Percentiles rank a stretch among this genome's conserved stretches.
phyloP scores from a whole-genome alignment of 306 rosid species.

The Corylus heterophylla region DNA sequence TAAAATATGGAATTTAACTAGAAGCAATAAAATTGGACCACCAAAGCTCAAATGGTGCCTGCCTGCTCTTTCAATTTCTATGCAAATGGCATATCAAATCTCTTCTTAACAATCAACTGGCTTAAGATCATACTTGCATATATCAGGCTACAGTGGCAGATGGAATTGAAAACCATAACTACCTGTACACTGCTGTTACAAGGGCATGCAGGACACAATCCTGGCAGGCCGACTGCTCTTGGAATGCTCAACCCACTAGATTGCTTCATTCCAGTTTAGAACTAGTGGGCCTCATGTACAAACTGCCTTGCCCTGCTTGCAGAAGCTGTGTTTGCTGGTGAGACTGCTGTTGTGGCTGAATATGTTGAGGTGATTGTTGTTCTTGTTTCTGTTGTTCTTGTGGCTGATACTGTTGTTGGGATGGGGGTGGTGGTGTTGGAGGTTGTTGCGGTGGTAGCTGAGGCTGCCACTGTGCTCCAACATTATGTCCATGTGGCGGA shows the following conservation, averaged over 20 bases:
- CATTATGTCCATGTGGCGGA: constrained; percentile 66
- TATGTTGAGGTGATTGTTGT: constrained; percentile 49
- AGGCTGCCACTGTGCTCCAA: constrained; percentile 72
- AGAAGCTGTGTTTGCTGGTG: constrained; percentile 61
- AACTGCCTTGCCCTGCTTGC: constrained; percentile 66
- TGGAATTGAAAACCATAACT: constrained; percentile 23
- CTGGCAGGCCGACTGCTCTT: constrained; percentile 43
- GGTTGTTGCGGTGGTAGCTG: constrained; percentile 55
- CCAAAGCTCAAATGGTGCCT: background rate
- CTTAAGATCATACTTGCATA: constrained; percentile 11
- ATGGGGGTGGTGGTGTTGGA: constrained; percentile 40
- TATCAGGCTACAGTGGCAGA: constrained; percentile 9
- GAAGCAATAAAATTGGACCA: background rate
- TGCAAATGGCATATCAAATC: background rate
- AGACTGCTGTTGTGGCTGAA: constrained; percentile 57
- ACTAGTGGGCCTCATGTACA: constrained; percentile 59
- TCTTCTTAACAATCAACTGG: background rate
- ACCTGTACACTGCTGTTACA: constrained; percentile 90
- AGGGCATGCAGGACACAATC: constrained; percentile 59
- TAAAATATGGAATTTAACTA: background rate
- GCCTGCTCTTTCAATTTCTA: background rate
- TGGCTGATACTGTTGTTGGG: constrained; percentile 60
- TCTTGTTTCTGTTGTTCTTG: constrained; percentile 50
- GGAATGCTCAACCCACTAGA: constrained; percentile 53
- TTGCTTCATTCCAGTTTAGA: constrained; percentile 67